Evolutionary conservation across 331 rosid species (phyloP), one percentile per base, ranked within the genome.

Genomic region (Acacia concinna): DNA sequence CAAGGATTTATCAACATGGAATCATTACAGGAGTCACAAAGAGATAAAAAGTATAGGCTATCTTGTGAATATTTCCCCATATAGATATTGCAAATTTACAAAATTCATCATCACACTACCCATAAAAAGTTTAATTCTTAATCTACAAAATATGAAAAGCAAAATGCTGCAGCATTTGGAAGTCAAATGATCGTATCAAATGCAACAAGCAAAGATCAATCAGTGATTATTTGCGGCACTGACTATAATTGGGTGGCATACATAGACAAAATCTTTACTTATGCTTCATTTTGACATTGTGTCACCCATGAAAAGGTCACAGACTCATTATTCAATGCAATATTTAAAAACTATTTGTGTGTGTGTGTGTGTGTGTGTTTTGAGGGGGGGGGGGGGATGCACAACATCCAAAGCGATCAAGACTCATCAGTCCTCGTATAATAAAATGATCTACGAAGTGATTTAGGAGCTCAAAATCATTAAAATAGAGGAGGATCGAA

Each of bases 221-320:
- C 38, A 47, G 30, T 20, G 30, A 43, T 71, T 31, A 47, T 21
- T 30, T 27, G 59, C 59, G 7, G 76, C 8, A 71, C 18, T 4
- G 6, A 30, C 43, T 28, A 25, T 47, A 49, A 56, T 44, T 54
- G 43, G 59, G 47, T 49, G 59, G 37, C n/a, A 52, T 32, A 59
- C 31, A 59, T 14, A 74, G 41, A 43, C 21, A 40, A 40, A 30
- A 56, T 49, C 32, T 32, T 32, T 43, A 56, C n/a, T 21, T 25
- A 37, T 21, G 37, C 20, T 75, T 57, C 17, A 6, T 51, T 65
- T 32, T 72, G 72, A 69, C 44, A 81, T 81, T 75, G 57, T 44
- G 28, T 59, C 73, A 35, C 44, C 65, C 64, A 68, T 8, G 34
- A 23, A 62, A 27, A 7, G 67, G 20, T 75, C 27, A 49, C 23